Evolutionary conservation across 2,329 filamentous ascomycete genomes (phyloP), one percentile per base, ranked within the genome.

Genomic region (Fusarium hostae): DNA sequence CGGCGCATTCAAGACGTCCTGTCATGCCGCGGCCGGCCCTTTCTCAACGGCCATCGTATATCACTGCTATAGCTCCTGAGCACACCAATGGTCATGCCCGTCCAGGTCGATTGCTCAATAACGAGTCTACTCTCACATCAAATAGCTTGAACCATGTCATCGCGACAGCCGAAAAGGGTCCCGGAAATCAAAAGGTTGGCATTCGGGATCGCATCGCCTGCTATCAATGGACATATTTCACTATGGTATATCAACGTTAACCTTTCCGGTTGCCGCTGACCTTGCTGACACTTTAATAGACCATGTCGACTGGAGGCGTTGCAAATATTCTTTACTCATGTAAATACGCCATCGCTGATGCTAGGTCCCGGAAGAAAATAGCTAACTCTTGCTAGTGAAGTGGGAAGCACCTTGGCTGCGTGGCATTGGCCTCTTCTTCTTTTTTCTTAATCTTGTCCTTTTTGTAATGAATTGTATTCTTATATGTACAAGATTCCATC

Each of bases 161-260:
- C 37, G 78, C 78, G 40, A 76, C 77, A 54, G 74, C 75, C 20
- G 77, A 79, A 56, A 79, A 77, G 45, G 52, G 66, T 18, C 47
- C 55, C 5, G 55, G 70, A 13, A 55, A 39, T 2, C 76, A 66
- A n/a, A 82, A 79, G 48, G 80, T 87, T 48, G 79, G 85, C 20
- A 74, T 88, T 51, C 81, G 83, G 40, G 86, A 88, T 67, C 81
- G 87, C 39, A 85, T 88, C 64, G 83, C 82, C 43, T 88, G 85
- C 66, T 84, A 85, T 68, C 84, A 83, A 73, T 95, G 93, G 93
- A 94, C 92, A 0, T 95, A 90, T 86, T 95, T 94, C 76, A 93
- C 92, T 26, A 86, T 87, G 75, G 75, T 76, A 44, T 18, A 60
- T 60, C 16, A 18, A 15, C 22, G 9, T 11, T n/a, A 15, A 15